Evolutionary conservation across 2,329 filamentous ascomycete species (phyloP).

Genomic region (Arachnopeziza araneosa): DNA sequence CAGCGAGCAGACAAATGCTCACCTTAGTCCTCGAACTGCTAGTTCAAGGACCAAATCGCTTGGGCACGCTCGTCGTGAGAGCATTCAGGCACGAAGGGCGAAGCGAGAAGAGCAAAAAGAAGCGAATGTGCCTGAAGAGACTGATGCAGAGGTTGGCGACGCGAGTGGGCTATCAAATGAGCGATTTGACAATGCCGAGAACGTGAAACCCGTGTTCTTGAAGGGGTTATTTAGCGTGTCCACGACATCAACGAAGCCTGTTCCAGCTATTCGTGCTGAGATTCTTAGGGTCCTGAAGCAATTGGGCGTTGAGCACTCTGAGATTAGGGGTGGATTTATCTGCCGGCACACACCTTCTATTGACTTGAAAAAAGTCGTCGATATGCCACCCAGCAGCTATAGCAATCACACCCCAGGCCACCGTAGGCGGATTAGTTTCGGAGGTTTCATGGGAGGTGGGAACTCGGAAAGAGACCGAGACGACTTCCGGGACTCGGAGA

Average conservation of each 20-base stretch:
- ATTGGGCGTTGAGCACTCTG: conserved; percentile 82
- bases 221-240: conserved; percentile 97
- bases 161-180: conserved; percentile 56
- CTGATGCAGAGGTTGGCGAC: conserved; percentile 69
- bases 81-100: conserved; percentile 79
- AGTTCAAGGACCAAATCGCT: conserved; percentile 78
- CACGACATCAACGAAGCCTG: conserved; percentile 88
- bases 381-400: conserved; percentile 51
- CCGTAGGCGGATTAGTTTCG: conserved; percentile 77
- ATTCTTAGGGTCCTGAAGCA: conserved; percentile 85
- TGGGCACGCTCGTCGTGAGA: conserved; percentile 83
- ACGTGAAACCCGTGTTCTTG: conserved; percentile 89
- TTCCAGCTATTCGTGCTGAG: conserved; percentile 76
- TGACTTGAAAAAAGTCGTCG: conserved; percentile 68
- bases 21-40: conserved; percentile 50
- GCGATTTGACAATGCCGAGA: conserved; percentile 61
- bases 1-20: conserved; percentile 43
- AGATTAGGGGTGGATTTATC: conserved; percentile 90
- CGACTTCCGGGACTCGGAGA: conserved; percentile 60
- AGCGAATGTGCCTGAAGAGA: conserved; percentile 84
- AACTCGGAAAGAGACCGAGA: conserved; percentile 59
- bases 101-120: conserved; percentile 67
- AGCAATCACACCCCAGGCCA: conserved; percentile 50
- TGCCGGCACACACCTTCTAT: conserved; percentile 88
- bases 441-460: conserved; percentile 50